Conservation (phyloP, 495 filamentous ascomycete species). For the Oleoguttula mirabilis region DNA sequence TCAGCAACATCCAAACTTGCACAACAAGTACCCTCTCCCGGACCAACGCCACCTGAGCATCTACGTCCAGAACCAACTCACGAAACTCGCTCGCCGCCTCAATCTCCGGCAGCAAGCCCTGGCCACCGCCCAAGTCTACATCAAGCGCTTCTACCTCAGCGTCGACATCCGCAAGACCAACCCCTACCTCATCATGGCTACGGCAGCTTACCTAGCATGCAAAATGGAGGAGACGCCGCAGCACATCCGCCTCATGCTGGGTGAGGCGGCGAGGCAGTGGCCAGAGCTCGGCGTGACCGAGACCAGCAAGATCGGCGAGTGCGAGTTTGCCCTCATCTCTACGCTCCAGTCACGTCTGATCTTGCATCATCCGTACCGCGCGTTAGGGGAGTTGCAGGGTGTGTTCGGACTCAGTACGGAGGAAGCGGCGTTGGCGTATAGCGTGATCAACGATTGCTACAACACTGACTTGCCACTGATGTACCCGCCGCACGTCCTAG, state of each 20-base stretch:
- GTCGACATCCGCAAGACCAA: conserved; percentile 88
- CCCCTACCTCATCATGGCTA: conserved; percentile 80
- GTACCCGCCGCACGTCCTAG: conserved; percentile 80
- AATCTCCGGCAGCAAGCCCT: conserved; percentile 77
- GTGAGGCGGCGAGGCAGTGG: conserved; percentile 78
- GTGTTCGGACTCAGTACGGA: conserved; percentile 62
- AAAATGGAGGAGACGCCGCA: conserved; percentile 98
- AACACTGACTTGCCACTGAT: conserved; percentile 85
- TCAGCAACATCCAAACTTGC: conserved; percentile 49
- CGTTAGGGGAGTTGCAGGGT: conserved; percentile 57
- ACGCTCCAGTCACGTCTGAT: conserved; percentile 93
- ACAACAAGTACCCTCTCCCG: conserved; percentile 70
- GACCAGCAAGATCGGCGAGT: conserved; percentile 83
- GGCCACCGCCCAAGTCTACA: conserved; percentile 88
- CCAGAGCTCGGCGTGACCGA: conserved; percentile 72
- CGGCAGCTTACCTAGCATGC: conserved; percentile 87
- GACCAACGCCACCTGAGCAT: conserved; percentile 74
- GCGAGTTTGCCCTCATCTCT: conserved; percentile 89
- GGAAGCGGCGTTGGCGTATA: conserved; percentile 67
- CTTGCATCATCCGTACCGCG: conserved; percentile 93
- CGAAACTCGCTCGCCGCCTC: conserved; percentile 66
- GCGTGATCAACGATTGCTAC: conserved; percentile 91
- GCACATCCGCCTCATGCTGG: conserved; percentile 79
- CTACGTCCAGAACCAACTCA: conserved; percentile 80
- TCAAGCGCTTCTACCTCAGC: conserved; percentile 85